Evolutionary conservation across 1,284 basidiomycete species (phyloP), one percentile per base, ranked within the genome.

Genomic region (Moesziomyces sp.): DNA sequence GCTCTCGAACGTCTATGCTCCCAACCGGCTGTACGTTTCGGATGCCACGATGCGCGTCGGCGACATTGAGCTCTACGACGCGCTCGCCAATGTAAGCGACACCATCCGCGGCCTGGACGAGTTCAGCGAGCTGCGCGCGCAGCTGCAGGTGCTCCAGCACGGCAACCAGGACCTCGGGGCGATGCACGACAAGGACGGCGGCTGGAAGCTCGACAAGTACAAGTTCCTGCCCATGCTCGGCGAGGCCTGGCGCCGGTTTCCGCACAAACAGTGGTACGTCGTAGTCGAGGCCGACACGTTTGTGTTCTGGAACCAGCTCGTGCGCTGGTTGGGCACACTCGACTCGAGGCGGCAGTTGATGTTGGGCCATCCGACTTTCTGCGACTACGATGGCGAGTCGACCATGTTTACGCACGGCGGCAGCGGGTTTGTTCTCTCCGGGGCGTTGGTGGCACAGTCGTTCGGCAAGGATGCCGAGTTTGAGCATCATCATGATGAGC

Each of bases 241-340:
- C 1, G 65, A 76, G 28, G 68, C 70, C 13, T 74, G 54, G 34
- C 24, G 68, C 0, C 28, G 55, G 3, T 76, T 23, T 13, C 74
- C 74, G 0, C 16, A 23, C 9, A 61, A 51, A 4, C 74, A 74
- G 46, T 78, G 73, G 68, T 76, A 69, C 38, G 61, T 78, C 13
- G 49, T 74, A 30, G 74, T 78, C 11, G 76, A 78, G 43, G 76
- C 76, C 3, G 76, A 78, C 46, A 76, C 76, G 46, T 78, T 76
- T 58, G 2, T 78, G 7, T 73, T 78, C 16, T 74, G 53, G 48
- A 47, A 69, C 18, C 35, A 65, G 40, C 13, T 74, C 11, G 61
- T 78, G 1, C 45, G 47, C 18, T 76, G 65, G 62, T 42, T 78
- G 11, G 8, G 19, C 1, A 48, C 43, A n/a, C 46, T 68, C 18